phyloP scores from a whole-genome alignment of 805 yeast species.

The Spathaspora boniae region DNA sequence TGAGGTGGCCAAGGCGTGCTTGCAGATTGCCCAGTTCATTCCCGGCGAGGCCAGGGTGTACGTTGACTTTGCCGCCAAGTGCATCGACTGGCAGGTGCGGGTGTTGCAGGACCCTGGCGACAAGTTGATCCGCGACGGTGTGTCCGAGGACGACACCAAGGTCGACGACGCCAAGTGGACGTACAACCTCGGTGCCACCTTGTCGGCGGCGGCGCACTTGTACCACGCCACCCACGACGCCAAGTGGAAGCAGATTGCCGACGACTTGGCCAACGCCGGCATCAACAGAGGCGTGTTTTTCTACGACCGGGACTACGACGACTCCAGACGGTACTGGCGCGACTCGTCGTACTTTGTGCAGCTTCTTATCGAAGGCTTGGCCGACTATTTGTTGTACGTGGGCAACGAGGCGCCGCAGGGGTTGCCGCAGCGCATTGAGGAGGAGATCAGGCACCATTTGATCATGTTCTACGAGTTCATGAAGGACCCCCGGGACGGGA shows the following conservation, averaged over 20 bases:
- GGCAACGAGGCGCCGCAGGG: constrained; percentile 39
- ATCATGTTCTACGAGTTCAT: constrained; percentile 54
- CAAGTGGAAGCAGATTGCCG: constrained; percentile 47
- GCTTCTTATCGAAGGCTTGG: constrained; percentile 62
- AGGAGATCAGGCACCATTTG: constrained; percentile 52
- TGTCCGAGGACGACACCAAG: constrained; percentile 41
- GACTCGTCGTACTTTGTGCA: constrained; percentile 63
- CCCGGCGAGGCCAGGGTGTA: constrained; percentile 46
- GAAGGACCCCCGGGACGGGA: constrained; percentile 55
- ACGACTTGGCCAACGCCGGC: constrained; percentile 54
- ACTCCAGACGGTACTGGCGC: constrained; percentile 57
- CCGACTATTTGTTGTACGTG: constrained; percentile 55
- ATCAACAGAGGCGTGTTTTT: constrained; percentile 53
- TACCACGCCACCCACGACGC: constrained; percentile 48
- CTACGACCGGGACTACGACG: constrained; percentile 61
- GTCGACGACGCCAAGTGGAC: constrained; percentile 58
- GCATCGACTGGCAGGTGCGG: constrained; percentile 55
- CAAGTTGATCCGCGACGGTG: constrained; percentile 59
- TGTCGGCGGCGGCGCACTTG: constrained; percentile 51
- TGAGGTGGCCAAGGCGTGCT: constrained; percentile 60
- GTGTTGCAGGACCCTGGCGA: constrained; percentile 51
- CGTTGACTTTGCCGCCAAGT: constrained; percentile 55
- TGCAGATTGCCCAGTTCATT: constrained; percentile 52
- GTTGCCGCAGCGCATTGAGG: constrained; percentile 32
- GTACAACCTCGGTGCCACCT: constrained; percentile 64